Evolutionary conservation across 2,329 filamentous ascomycete genomes (phyloP), one percentile per base, ranked within the genome.

Genomic region (Pyrenochaeta sp.): DNA sequence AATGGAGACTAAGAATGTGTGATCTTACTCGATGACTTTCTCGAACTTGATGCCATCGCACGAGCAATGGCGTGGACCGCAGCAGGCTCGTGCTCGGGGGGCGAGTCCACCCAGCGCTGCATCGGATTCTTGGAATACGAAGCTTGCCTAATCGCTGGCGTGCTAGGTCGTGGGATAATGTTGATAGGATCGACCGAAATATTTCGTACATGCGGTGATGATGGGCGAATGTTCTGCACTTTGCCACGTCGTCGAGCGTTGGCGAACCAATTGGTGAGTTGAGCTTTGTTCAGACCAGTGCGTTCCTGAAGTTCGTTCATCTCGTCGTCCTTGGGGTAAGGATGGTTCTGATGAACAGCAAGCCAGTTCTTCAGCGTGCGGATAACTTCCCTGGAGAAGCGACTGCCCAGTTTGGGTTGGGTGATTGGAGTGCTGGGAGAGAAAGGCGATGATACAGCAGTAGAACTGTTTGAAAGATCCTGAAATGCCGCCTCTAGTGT

Each of bases 241-340:
- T 71, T 68, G 22, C 61, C 67, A 13, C 71, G 63, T 2, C 71
- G 64, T 48, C 69, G 64, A 2, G 71, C 66, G 34, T 73, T 73
- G 5, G 69, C 69, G 22, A 73, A 71, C 71, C 71, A 73, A 8
- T 71, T 73, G 4, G 64, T 57, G 1, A 73, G 63, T 13, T 73
- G 71, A 1, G 62, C 62, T 36, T 62, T 67, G 44, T 67, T 72
- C 10, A 73, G 44, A 1, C 69, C 71, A 25, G 69, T 72, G 0
- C 64, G 58, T 3, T 56, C 54, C 27, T 68, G 59, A 1, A 73
- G 56, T 4, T 59, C 32, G 2, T 53, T 37, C 57, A 69, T 64
- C 30, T 73, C 67, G 12, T 64, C 55, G 6, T 65, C 65, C 15
- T 51, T 63, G 0, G 69, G 69, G 27, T 72, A 72, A 6, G 69